These are phyloP conservation scores for Spinellus fusiger DNA, from an alignment of 192 early-diverging fungal genomes.

Conservation along the genomic window DNA sequence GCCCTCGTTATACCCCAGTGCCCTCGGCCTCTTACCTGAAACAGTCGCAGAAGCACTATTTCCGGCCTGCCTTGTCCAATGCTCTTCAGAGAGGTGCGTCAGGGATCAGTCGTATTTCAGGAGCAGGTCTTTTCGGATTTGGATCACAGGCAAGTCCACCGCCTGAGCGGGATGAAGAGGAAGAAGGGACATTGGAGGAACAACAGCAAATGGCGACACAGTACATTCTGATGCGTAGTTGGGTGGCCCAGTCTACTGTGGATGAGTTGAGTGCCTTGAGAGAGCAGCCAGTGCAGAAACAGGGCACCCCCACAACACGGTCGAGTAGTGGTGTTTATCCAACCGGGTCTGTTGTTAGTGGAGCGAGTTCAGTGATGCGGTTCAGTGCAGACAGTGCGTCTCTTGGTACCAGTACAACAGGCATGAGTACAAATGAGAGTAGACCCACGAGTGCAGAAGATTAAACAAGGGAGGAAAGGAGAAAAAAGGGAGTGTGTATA, in stretches of 20 bases:
- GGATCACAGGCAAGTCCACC: not conserved
- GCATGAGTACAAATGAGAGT: slow-evolving; percentile 27
- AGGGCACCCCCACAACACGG: slow-evolving; percentile 5
- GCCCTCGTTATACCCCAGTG: slow-evolving; percentile 49
- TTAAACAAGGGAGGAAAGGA: too few species aligned
- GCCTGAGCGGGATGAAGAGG: slow-evolving; percentile 28
- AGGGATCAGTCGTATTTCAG: slow-evolving; percentile 26
- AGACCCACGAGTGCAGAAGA: slow-evolving; percentile 41
- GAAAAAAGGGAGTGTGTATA: not conserved
- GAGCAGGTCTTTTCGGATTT: slow-evolving; percentile 26
- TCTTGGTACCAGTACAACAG: slow-evolving; percentile 16
- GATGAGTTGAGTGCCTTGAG: slow-evolving; percentile 63
- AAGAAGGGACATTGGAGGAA: slow-evolving; percentile 52
- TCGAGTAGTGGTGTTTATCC: slow-evolving; percentile 19
- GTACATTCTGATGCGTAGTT: slow-evolving; percentile 63
- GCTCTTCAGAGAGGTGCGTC: slow-evolving; percentile 49
- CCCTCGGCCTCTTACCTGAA: slow-evolving; percentile 44
- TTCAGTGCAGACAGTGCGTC: slow-evolving; percentile 18
- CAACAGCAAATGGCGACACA: slow-evolving; percentile 61
- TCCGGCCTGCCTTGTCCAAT: slow-evolving; percentile 48
- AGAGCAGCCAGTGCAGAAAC: slow-evolving; percentile 46
- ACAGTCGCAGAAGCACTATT: slow-evolving; percentile 43
- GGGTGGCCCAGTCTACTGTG: slow-evolving; percentile 70
- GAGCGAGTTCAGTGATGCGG: slow-evolving; percentile 24
- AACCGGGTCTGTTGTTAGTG: slow-evolving; percentile 27